Evolutionary conservation across 495 filamentous ascomycete genomes (phyloP), one percentile per base, ranked within the genome.

Genomic region (Neurospora sp.): DNA sequence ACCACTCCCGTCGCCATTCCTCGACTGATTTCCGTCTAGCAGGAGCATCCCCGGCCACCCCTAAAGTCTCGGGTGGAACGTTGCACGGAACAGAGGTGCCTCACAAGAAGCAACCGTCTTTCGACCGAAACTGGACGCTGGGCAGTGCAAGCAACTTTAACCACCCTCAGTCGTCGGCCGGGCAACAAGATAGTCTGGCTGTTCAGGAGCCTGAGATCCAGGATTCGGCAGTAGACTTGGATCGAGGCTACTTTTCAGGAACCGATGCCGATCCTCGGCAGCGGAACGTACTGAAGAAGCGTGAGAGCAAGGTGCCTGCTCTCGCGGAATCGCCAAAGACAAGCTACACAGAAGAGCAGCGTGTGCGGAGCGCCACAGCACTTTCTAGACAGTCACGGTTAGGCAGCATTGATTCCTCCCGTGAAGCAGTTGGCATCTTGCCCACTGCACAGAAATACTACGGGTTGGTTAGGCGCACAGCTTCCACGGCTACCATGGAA

Each of bases 241-340:
- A 99, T 77, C 90, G 93, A 31, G 96, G 94, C 23, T 98, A 98
- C 81, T 97, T 97, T 79, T 98, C 96, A 2, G 93, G 94, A 7
- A 91, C 92, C 11, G 96, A 99, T 78, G 84, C 89, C 9, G 93
- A 97, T 73, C 84, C 86, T n/a, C 89, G 90, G 70, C 86, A 84
- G 60, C 88, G 93, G 70, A 96, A 94, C 78, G 87, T 95, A 70
- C 83, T 97, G 75, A 90, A 91, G 79, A 98, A 97, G 83, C 90
- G 92, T 71, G 89, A 91, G 73, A 89, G 88, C 31, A 78, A 80
- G 35, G 80, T 81, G 42, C 86, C 85, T 71, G 80, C 84, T 70
- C 89, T 91, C 81, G 88, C 88, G 39, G 84, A 87, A 66, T 79
- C 78, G 16, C 78, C 78, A 44, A 90, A 92, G 73, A 88, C 90